Evolutionary conservation across 768 basidiomycete genomes (phyloP).

Genomic region (Coprinellus aureogranulatus): DNA sequence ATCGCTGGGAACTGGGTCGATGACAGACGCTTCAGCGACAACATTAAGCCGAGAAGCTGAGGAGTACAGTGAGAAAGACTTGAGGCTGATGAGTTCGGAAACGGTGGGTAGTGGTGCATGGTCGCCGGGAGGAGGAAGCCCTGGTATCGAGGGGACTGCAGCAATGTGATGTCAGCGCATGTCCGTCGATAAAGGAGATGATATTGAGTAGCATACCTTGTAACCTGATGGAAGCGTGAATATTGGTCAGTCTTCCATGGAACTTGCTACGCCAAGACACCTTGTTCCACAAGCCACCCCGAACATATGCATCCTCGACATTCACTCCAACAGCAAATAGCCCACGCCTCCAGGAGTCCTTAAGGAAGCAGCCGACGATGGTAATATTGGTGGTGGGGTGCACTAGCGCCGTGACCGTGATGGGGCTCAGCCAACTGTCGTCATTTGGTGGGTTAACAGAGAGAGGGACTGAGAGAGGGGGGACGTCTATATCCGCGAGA

Average conservation of each 20-base stretch:
- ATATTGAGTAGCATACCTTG: conserved; percentile 53
- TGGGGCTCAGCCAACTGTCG: conserved; percentile 54
- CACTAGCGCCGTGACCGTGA: conserved; percentile 51
- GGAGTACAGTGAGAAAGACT: conserved; percentile 47
- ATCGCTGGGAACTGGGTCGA: conserved; percentile 54
- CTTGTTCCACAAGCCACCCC: conserved; percentile 46
- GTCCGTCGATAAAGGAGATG: background rate
- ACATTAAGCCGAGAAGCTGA: conserved; percentile 34
- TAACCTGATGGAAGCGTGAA: conserved; percentile 46
- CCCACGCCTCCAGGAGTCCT: conserved; percentile 58
- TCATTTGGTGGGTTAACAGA: conserved; percentile 51
- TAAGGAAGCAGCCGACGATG: conserved; percentile 47
- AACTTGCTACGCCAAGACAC: conserved; percentile 48
- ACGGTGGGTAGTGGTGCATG: conserved; percentile 52
- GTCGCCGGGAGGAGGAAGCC: conserved; percentile 58
- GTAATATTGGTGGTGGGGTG: conserved; percentile 53
- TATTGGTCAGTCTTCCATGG: conserved; percentile 39
- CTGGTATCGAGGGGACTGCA: conserved; percentile 64
- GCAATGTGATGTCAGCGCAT: background rate
- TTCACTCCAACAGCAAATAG: conserved; percentile 42
- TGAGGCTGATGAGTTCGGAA: conserved; percentile 57
- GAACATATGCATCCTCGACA: conserved; percentile 43
- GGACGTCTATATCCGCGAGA: conserved; percentile 47
- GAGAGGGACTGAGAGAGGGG: conserved; percentile 56
- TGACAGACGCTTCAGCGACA: conserved; percentile 52